phyloP scores from a whole-genome alignment of 768 basidiomycete genomes.

The Rhodosporidiobolus odoratus region DNA sequence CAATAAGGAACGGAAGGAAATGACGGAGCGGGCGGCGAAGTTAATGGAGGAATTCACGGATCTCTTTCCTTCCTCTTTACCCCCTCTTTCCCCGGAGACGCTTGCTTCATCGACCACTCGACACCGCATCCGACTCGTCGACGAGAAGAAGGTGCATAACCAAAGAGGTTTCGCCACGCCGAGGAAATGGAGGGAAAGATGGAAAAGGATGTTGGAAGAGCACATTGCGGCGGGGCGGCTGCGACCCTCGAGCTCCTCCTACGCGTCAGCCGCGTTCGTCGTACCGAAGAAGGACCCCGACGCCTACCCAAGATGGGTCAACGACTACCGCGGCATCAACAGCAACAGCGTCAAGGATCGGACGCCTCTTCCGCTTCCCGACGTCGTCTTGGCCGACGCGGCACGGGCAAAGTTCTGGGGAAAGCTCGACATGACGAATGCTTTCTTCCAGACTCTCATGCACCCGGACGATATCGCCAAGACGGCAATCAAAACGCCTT shows the following conservation, averaged over 20 bases:
- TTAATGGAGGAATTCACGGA: not conserved
- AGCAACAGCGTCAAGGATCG: conserved; percentile 17
- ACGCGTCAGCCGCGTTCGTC: conserved; percentile 16
- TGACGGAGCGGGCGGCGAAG: not conserved
- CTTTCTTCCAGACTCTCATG: conserved; percentile 31
- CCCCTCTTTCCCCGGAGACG: not conserved
- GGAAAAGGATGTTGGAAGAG: conserved; percentile 7
- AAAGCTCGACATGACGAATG: conserved; percentile 31
- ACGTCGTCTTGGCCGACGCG: conserved; percentile 8
- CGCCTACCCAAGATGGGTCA: conserved; percentile 14
- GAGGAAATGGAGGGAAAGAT: not conserved
- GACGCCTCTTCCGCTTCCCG: conserved; percentile 17
- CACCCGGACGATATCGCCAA: conserved; percentile 29
- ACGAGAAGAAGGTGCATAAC: conserved; percentile 7
- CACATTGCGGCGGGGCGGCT: conserved; percentile 13
- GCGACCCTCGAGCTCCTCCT: conserved; percentile 7
- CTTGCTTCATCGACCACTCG: not conserved
- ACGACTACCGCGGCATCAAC: conserved; percentile 19
- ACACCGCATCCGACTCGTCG: conserved; percentile 7
- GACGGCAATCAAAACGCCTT: conserved; percentile 31
- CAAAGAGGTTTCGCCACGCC: conserved; percentile 4
- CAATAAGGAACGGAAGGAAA: not conserved
- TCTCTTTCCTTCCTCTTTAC: conserved; percentile 13
- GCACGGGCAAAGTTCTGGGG: conserved; percentile 16
- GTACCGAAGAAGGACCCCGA: conserved; percentile 15